Conservation (phyloP, 1,139 yeast species). For the Lodderomyces elongisporus region DNA sequence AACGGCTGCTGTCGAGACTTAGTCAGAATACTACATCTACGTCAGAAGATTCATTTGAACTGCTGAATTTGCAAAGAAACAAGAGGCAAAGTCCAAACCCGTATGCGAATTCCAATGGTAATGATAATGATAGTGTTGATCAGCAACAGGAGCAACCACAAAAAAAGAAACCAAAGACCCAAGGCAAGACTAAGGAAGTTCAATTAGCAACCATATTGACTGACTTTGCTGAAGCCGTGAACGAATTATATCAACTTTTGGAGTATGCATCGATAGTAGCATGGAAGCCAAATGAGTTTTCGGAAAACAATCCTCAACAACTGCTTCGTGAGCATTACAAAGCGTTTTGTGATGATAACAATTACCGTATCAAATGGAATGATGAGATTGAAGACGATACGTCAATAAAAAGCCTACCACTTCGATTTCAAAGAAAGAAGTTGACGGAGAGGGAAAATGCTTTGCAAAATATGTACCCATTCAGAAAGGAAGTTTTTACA, state of each 20-base stretch:
- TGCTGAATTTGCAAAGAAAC: too few species aligned
- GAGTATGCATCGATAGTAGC: constrained; percentile 55
- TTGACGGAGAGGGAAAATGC: constrained; percentile 36
- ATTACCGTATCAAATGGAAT: constrained; percentile 31
- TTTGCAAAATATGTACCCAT: constrained; percentile 33
- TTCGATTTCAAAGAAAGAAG: constrained; percentile 40
- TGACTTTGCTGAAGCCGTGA: constrained; percentile 42
- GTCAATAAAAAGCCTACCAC: constrained; percentile 31
- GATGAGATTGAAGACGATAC: constrained; percentile 21
- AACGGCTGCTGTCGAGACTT: too few species aligned
- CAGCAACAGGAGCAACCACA: too few species aligned
- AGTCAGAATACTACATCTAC: too few species aligned
- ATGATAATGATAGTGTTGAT: too few species aligned
- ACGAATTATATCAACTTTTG: constrained; percentile 53
- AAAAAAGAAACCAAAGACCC: constrained; percentile 12
- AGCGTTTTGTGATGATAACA: constrained; percentile 24
- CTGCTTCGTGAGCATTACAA: constrained; percentile 35
- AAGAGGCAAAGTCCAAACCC: too few species aligned
- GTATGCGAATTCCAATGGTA: too few species aligned
- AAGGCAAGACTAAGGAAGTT: constrained; percentile 14
- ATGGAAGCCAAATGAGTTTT: constrained; percentile 53
- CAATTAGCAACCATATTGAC: constrained; percentile 32
- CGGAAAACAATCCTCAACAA: constrained; percentile 22
- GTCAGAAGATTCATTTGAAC: too few species aligned
- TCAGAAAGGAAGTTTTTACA: constrained; percentile 27